These are phyloP conservation scores for Ceratorhiza oryzae-sativae DNA, from an alignment of 1,284 basidiomycete species.

Conservation along the genomic window DNA sequence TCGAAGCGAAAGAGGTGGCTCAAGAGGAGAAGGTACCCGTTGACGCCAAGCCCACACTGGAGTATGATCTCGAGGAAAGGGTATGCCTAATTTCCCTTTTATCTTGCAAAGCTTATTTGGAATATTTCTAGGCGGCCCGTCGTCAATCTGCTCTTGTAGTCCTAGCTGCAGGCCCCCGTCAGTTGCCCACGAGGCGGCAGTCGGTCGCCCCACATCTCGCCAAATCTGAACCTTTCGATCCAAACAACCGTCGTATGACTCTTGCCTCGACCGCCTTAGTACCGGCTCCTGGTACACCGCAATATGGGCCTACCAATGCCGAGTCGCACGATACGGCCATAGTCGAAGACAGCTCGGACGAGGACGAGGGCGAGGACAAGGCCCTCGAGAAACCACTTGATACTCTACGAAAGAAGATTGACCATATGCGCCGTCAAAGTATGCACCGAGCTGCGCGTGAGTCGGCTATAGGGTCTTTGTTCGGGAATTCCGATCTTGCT, in stretches of 20 bases:
- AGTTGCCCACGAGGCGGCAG: slow-evolving; percentile 25
- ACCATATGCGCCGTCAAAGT: slow-evolving; percentile 38
- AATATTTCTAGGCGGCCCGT: slow-evolving; percentile 22
- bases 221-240: slow-evolving; percentile 28
- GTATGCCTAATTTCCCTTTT: not conserved
- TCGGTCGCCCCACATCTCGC: slow-evolving; percentile 22
- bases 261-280: slow-evolving; percentile 1
- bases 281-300: slow-evolving; percentile 2
- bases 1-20: not conserved
- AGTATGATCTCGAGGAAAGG: slow-evolving; percentile 24
- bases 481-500: not conserved
- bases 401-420: slow-evolving; percentile 34
- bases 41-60: not conserved
- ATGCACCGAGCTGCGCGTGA: slow-evolving; percentile 36
- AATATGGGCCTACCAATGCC: slow-evolving; percentile 16
- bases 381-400: slow-evolving; percentile 1
- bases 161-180: slow-evolving; percentile 33
- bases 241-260: slow-evolving; percentile 35
- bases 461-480: slow-evolving; percentile 21
- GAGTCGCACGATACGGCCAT: slow-evolving; percentile 1
- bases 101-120: not conserved
- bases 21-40: not conserved
- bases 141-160: slow-evolving; percentile 36
- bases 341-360: slow-evolving; percentile 22
- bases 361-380: slow-evolving; percentile 14